Evolutionary conservation across 768 basidiomycete species (phyloP), one percentile per base, ranked within the genome.

Genomic region (Termitomyces sp.): DNA sequence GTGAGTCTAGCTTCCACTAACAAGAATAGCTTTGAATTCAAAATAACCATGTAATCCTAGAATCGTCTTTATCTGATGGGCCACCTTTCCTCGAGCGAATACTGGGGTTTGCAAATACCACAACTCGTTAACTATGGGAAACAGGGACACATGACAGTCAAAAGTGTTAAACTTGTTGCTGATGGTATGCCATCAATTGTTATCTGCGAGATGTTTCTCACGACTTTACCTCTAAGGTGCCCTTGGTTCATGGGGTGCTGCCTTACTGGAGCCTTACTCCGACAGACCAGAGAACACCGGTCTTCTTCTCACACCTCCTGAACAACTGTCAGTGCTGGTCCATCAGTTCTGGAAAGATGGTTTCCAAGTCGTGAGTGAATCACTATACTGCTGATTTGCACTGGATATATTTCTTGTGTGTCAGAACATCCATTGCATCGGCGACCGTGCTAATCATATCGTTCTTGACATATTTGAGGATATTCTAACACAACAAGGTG

Each of bases 241-340:
- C 0, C 79, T 98, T 4, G 93, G 96, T 0, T 91, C 89, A 2
- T 91, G 90, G 78, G 95, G 96, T 7, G 94, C 96, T 0, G 94
- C 96, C 0, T 76, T 98, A 54, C 71, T 90, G 5, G 79, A 86
- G 47, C 90, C 93, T 17, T 98, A 97, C 66, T 79, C 84, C 0
- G 91, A 96, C 68, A 82, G 88, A 21, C 85, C 89, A 2, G 77
- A 81, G 0, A 83, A 81, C 24, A 75, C 65, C 9, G 95, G 95
- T 1, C 74, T 91, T 53, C 77, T 98, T 77, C 77, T 82, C 24
- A 73, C 74, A 50, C 71, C 77, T 2, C 77, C 83, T 21, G 77
- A 81, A 17, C 72, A 70, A 1, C 73, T 95, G 54, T 67, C 73
- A 2, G 63, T 72, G 21, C 70, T 87, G 12, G 80, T 90, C 26